Conservation (phyloP, 2,329 filamentous ascomycete genomes). For the Diaporthe longicolla region DNA sequence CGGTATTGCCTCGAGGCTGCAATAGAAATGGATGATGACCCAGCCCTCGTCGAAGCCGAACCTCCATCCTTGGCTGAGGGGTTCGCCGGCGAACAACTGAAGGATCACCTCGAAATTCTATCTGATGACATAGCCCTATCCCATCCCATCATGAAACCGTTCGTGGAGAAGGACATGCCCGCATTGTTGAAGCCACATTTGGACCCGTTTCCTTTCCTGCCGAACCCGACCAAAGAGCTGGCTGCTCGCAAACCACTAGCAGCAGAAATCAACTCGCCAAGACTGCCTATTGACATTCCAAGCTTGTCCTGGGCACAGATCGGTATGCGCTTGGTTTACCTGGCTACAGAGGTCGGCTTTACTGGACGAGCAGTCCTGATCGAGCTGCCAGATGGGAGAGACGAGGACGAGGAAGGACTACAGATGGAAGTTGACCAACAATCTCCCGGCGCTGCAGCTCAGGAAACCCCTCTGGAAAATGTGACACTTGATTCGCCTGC, state of each 20-base stretch:
- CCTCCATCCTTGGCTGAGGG: constrained; percentile 75
- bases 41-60: constrained; percentile 72
- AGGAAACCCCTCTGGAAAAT: constrained; percentile 32
- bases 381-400: constrained; percentile 53
- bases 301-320: constrained; percentile 59
- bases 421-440: constrained; percentile 57
- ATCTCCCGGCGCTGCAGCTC: constrained; percentile 43
- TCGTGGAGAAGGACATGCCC: constrained; percentile 66
- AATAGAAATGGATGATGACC: constrained; percentile 77
- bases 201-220: constrained; percentile 74
- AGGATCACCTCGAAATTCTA: constrained; percentile 66
- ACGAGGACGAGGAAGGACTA: constrained; percentile 53
- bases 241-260: constrained; percentile 50
- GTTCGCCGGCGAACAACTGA: constrained; percentile 74
- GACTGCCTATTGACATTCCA: constrained; percentile 50
- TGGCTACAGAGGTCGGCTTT: constrained; percentile 52
- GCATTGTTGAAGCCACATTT: constrained; percentile 65
- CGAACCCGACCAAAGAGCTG: constrained; percentile 62
- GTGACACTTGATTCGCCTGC: constrained; percentile 33
- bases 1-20: constrained; percentile 76
- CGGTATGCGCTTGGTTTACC: constrained; percentile 57
- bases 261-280: constrained; percentile 41
- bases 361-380: constrained; percentile 54
- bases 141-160: constrained; percentile 73
- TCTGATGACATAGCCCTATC: constrained; percentile 69